Evolutionary conservation across 2,329 filamentous ascomycete species (phyloP), one percentile per base, ranked within the genome.

Genomic region (Paraphoma chrysanthemicola): DNA sequence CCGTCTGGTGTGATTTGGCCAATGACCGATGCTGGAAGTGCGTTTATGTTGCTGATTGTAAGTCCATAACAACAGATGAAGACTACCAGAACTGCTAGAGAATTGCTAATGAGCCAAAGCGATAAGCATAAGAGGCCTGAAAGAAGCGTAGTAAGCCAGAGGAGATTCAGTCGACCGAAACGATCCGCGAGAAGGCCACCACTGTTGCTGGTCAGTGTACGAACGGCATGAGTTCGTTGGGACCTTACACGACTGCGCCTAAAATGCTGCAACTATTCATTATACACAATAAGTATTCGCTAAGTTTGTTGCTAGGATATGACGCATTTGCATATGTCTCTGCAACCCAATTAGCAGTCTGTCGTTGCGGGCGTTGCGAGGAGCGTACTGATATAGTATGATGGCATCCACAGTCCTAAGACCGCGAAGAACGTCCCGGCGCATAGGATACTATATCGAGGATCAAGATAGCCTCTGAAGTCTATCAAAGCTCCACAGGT

Each of bases 1-100:
- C 85, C 80, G 38, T 91, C 83, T 44, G 90, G 88, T 1, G 85
- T 88, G 59, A 92, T 89, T 67, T 92, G 88, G 1, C 88, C 88
- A 18, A 93, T 79, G 12, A 90, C 78, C 0, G 88, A 83, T 0
- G 90, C 87, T 0, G 81, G 80, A 16, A 92, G 77, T 0, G 85
- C 85, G 36, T 90, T 84, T 64, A 88, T 90, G 2, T 85, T 85
- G 11, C 90, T 90, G 0, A 86, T 88, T 12, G 83, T 83, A 70
- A 92, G 90, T 16, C 89, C 90, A 63, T 90, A 92, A 6, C 91
- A 74, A n/a, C 83, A 80, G 11, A 84, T 82, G 71, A 90, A 92
- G 36, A 86, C 80, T 48, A 91, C 82, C 55, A 88, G 85, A 1
- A 85, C 82, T 0, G 83, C 82, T 9, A 87, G 83, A 38, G 79